Evolutionary conservation across 2,329 filamentous ascomycete species (phyloP).

Genomic region (Pestalotiopsis sp.): DNA sequence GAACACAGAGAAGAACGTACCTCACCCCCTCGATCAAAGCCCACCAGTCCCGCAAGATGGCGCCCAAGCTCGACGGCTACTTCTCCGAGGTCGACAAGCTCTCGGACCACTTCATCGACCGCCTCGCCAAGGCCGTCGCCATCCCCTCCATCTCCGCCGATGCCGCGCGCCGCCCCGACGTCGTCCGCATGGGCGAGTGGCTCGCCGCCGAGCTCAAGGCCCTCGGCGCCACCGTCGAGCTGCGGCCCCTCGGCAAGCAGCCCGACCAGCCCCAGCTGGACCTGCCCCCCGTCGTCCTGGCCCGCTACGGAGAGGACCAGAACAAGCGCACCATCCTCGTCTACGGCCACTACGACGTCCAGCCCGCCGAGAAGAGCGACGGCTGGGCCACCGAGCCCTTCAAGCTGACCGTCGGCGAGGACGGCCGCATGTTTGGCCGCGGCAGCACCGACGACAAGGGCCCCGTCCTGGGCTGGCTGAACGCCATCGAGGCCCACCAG

Average conservation of each 20-base stretch:
- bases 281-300: slow-evolving; percentile 89
- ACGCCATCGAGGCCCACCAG: slow-evolving; percentile 96
- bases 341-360: slow-evolving; percentile 98
- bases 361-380: slow-evolving; percentile 89
- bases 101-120: slow-evolving; percentile 82
- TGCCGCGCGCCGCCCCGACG: slow-evolving; percentile 84
- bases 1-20: slow-evolving; percentile 40
- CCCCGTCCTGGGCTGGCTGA: slow-evolving; percentile 94
- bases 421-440: slow-evolving; percentile 94
- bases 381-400: slow-evolving; percentile 97
- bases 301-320: slow-evolving; percentile 88
- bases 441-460: slow-evolving; percentile 98
- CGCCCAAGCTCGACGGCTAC: slow-evolving; percentile 86
- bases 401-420: slow-evolving; percentile 81
- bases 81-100: slow-evolving; percentile 89
- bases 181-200: slow-evolving; percentile 94
- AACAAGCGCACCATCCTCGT: slow-evolving; percentile 94
- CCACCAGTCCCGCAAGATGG: slow-evolving; percentile 77
- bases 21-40: slow-evolving; percentile 55
- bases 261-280: slow-evolving; percentile 88
- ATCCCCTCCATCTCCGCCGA: slow-evolving; percentile 95
- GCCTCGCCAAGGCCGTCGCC: slow-evolving; percentile 87
- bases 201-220: slow-evolving; percentile 80
- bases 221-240: slow-evolving; percentile 85
- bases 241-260: slow-evolving; percentile 87